Conservation (phyloP, 2,329 filamentous ascomycete genomes). For the Geosmithia morbida region DNA sequence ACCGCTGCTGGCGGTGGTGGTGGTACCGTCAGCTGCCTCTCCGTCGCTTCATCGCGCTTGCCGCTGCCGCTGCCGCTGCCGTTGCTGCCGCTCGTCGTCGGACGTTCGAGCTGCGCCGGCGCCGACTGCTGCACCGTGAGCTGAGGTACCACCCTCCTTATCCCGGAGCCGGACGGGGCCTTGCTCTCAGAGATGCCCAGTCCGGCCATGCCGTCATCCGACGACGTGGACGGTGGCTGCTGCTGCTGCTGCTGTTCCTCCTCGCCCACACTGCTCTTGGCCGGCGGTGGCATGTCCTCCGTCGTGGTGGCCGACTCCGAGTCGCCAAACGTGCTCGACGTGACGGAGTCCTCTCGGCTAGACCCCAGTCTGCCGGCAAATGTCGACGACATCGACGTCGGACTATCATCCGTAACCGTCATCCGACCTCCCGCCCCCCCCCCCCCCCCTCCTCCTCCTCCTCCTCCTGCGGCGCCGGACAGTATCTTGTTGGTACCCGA, state of each 20-base stretch:
- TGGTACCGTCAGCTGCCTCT: too few relatives aligned
- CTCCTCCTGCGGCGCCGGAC: constrained; percentile 42
- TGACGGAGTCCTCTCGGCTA: constrained; percentile 78
- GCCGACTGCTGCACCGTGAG: constrained; percentile 50
- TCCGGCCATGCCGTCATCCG: constrained; percentile 27
- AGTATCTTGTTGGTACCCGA: too few relatives aligned
- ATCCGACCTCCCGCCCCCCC: too few relatives aligned
- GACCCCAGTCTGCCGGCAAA: constrained; percentile 59
- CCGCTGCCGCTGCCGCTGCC: constrained; percentile 36
- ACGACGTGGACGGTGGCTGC: not conserved
- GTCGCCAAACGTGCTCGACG: constrained; percentile 78
- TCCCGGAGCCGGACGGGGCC: constrained; percentile 7
- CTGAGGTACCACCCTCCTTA: constrained; percentile 28
- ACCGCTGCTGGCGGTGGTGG: too few relatives aligned
- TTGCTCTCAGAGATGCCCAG: constrained; percentile 64
- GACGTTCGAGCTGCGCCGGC: constrained; percentile 42
- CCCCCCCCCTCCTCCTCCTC: too few relatives aligned
- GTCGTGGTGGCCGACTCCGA: constrained; percentile 56
- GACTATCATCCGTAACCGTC: constrained; percentile 59
- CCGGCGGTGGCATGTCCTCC: constrained; percentile 44
- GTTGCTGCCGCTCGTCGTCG: constrained; percentile 43
- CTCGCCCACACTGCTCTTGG: constrained; percentile 63
- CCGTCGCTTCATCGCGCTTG: constrained; percentile 50
- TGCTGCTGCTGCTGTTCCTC: constrained; percentile 10
- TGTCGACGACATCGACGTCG: constrained; percentile 61